Conservation (phyloP, 805 yeast species). For the Teunomyces stri region DNA sequence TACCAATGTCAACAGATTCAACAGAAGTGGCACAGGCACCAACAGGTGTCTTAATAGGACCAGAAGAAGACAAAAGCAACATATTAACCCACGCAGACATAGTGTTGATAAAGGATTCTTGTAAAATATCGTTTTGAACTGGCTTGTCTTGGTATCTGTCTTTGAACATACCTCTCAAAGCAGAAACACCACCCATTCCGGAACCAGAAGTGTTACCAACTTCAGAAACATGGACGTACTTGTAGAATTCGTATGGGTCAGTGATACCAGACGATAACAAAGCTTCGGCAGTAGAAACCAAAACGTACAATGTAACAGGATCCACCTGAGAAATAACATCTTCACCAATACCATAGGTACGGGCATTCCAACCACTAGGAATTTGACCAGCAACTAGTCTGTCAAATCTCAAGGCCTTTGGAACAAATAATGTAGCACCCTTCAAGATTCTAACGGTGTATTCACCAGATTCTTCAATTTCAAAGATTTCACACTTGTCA, state of each 20-base stretch:
- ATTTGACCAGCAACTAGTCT: constrained; percentile 89
- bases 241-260: constrained; percentile 97
- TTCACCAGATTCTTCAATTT: constrained; percentile 86
- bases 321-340: constrained; percentile 94
- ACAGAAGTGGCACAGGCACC: constrained; percentile 99
- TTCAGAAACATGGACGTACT: constrained; percentile 97
- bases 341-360: constrained; percentile 90
- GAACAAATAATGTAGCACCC: constrained; percentile 89
- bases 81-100: constrained; percentile 99
- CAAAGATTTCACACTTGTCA: constrained; percentile 88
- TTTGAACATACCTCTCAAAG: constrained; percentile 95
- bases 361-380: constrained; percentile 98
- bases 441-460: constrained; percentile 84
- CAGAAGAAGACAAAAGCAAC: constrained; percentile 94
- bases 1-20: constrained; percentile 95
- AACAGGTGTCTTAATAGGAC: constrained; percentile 98
- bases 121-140: constrained; percentile 94
- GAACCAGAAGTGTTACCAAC: constrained; percentile 99
- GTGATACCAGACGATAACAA: constrained; percentile 91
- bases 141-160: constrained; percentile 91
- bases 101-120: constrained; percentile 97
- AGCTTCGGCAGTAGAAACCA: constrained; percentile 95
- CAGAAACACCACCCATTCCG: constrained; percentile 99
- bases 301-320: constrained; percentile 87
- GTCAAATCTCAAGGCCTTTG: constrained; percentile 79